These are phyloP conservation scores for Adansonia madagascariensis DNA, from an alignment of 441 rosid species.

Conservation along the genomic window DNA sequence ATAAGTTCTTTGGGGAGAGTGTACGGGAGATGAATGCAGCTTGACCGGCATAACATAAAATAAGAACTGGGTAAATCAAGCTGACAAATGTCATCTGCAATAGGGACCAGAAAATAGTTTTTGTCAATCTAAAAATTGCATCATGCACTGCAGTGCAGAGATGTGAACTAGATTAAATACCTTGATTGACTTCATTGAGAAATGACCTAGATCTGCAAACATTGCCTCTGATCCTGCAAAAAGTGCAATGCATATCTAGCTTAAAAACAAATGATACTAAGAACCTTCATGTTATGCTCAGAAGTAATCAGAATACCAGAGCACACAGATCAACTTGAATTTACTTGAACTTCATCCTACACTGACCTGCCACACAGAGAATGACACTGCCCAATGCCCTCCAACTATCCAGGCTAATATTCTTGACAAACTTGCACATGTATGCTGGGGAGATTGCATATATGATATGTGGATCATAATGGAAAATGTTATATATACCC, in stretches of 20 bases:
- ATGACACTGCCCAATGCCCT: conserved; percentile 56
- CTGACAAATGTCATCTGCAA: conserved; percentile 56
- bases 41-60: conserved; percentile 65
- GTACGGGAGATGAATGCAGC: conserved; percentile 57
- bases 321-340: background rate
- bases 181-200: conserved; percentile 64
- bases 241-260: background rate
- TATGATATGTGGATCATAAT: conserved; percentile 40
- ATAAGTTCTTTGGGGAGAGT: conserved; percentile 34
- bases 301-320: background rate
- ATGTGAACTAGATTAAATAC: conserved; percentile 32
- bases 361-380: conserved; percentile 63
- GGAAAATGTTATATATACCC: conserved; percentile 52
- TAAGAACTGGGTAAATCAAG: conserved; percentile 57
- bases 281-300: background rate
- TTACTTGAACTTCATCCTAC: conserved; percentile 1
- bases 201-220: conserved; percentile 77
- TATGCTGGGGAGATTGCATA: conserved; percentile 51
- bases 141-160: background rate
- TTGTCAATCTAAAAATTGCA: background rate
- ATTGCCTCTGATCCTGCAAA: conserved; percentile 70
- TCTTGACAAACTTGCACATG: conserved; percentile 49
- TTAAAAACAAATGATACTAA: conserved; percentile 1
- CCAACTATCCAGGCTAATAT: conserved; percentile 38
- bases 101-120: conserved; percentile 11